Evolutionary conservation across 257 asterid genomes (phyloP).

Genomic region (Jasminum sambac): DNA sequence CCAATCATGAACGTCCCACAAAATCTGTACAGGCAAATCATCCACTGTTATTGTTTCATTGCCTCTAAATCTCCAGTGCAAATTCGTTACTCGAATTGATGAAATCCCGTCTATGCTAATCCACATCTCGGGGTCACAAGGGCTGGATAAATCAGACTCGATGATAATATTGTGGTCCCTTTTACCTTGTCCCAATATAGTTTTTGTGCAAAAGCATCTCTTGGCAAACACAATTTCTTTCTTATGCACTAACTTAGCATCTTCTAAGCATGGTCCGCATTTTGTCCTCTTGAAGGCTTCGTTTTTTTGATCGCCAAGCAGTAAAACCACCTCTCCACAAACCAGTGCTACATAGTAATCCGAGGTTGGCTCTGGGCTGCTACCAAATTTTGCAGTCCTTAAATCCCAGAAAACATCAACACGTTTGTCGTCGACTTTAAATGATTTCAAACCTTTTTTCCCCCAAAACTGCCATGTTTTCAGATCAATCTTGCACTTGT

Average conservation of each 20-base stretch:
- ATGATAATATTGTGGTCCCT: constrained; percentile 66
- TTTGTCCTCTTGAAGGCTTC: constrained; percentile 71
- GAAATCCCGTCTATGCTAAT: constrained; percentile 74
- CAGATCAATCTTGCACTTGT: constrained; percentile 82
- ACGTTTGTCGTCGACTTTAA: constrained; percentile 51
- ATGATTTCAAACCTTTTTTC: constrained; percentile 68
- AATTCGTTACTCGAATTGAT: constrained; percentile 54
- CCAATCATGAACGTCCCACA: constrained; percentile 97
- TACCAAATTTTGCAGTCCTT: constrained; percentile 53
- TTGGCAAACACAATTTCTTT: constrained; percentile 72
- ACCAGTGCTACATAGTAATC: constrained; percentile 79
- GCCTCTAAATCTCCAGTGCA: constrained; percentile 94
- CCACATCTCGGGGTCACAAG: constrained; percentile 79
- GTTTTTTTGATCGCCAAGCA: constrained; percentile 68
- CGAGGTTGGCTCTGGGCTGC: constrained; percentile 63
- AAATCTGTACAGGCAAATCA: constrained; percentile 51
- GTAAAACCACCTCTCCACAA: constrained; percentile 47
- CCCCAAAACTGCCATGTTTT: constrained; percentile 97
- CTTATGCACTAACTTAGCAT: constrained; percentile 58
- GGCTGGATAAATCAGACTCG: constrained; percentile 48
- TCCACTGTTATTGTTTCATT: constrained; percentile 70
- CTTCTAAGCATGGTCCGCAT: constrained; percentile 39
- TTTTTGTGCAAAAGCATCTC: constrained; percentile 70
- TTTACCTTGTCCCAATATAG: constrained; percentile 56
- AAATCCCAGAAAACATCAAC: constrained; percentile 84